A percentile compares a stretch with the other conserved stretches of the same genome.
phyloP scores from a whole-genome alignment of 2,329 filamentous ascomycete genomes.

The Zasmidium angulare region DNA sequence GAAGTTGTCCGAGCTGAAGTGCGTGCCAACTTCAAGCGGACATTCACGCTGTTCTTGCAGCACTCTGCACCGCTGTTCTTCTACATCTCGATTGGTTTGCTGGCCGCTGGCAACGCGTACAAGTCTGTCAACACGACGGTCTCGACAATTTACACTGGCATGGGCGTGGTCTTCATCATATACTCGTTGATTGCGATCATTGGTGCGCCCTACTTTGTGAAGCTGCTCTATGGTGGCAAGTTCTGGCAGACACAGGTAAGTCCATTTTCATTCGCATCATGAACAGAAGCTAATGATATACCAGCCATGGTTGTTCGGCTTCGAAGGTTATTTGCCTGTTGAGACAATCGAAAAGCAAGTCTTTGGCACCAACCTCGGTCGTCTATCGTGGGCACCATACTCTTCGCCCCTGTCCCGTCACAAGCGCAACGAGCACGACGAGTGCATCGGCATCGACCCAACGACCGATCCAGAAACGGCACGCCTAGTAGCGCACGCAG shows the following conservation, averaged over 20 bases:
- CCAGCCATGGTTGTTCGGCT: slow-evolving; percentile 47
- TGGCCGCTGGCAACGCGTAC: neutral
- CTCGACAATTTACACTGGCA: neutral
- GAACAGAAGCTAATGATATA: slow-evolving; percentile 4
- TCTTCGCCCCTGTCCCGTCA: slow-evolving; percentile 11
- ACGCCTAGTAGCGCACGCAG: neutral
- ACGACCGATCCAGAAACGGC: slow-evolving; percentile 8
- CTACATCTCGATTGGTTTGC: slow-evolving; percentile 4
- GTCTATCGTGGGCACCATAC: slow-evolving; percentile 36
- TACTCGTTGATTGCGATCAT: slow-evolving; percentile 33
- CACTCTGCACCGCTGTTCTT: slow-evolving; percentile 16
- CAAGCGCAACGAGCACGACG: slow-evolving; percentile 5
- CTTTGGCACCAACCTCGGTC: slow-evolving; percentile 38
- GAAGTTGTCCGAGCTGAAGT: slow-evolving; percentile 29
- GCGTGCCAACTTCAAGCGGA: slow-evolving; percentile 2
- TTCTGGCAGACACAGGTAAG: slow-evolving; percentile 33
- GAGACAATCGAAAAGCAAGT: slow-evolving; percentile 40
- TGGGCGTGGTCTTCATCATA: slow-evolving; percentile 19
- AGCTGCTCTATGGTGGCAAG: slow-evolving; percentile 41
- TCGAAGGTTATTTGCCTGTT: slow-evolving; percentile 44
- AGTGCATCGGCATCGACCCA: slow-evolving; percentile 13
- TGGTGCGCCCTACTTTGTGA: slow-evolving; percentile 37
- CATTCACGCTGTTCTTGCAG: slow-evolving; percentile 4
- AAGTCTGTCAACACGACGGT: neutral
- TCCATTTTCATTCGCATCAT: neutral